phyloP scores from a whole-genome alignment of 2,329 filamentous ascomycete species.

The Bertia moriformis region DNA sequence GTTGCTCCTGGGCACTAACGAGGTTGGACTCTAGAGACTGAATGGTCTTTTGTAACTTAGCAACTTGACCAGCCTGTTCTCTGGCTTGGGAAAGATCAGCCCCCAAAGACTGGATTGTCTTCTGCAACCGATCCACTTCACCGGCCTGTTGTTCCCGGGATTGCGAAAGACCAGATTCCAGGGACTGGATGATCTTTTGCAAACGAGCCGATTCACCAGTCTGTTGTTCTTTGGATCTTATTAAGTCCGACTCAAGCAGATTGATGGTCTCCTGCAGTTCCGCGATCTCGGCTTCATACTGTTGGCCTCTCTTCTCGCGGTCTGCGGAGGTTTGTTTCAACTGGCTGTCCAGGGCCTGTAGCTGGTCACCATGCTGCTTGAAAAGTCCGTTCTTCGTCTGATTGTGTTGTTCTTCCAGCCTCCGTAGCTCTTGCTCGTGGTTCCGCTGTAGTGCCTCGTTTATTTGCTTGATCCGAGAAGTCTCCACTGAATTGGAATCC shows the following conservation, averaged over 20 bases:
- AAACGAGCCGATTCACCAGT: background rate
- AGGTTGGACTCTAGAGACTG: background rate
- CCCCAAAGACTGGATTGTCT: background rate
- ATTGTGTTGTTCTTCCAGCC: slow-evolving; percentile 22
- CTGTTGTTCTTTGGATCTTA: background rate
- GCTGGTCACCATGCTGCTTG: slow-evolving; percentile 25
- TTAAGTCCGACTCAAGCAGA: background rate
- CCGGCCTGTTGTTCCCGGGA: background rate
- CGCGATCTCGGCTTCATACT: background rate
- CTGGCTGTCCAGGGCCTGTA: slow-evolving; percentile 32
- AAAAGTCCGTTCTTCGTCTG: slow-evolving; percentile 17
- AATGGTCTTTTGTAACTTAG: background rate
- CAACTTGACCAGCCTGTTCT: background rate
- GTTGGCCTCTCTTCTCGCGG: background rate
- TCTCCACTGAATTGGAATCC: slow-evolving; percentile 3
- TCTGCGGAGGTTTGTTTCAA: background rate
- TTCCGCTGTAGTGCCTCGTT: slow-evolving; percentile 6
- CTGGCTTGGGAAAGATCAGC: background rate
- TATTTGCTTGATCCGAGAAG: slow-evolving; percentile 3
- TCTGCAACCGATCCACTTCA: background rate
- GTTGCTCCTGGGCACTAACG: background rate
- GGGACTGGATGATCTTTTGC: background rate
- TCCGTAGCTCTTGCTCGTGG: slow-evolving; percentile 9
- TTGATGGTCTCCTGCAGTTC: background rate
- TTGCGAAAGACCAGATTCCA: background rate